Evolutionary conservation across 2,329 filamentous ascomycete genomes (phyloP).

Genomic region (Penicillium digitatum): DNA sequence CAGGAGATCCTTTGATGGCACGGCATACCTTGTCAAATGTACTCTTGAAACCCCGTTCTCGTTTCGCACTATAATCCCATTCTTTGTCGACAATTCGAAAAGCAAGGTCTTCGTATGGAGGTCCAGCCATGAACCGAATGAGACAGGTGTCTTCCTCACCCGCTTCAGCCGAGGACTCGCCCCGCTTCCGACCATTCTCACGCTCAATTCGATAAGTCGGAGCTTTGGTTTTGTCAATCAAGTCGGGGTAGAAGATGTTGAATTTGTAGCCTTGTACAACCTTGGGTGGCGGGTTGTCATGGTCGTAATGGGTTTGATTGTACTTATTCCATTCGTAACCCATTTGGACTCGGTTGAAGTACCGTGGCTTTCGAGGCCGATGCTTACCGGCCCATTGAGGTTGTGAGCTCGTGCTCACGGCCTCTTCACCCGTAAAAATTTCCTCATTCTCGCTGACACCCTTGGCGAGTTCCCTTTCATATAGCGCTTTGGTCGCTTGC

Average conservation of each 20-base stretch:
- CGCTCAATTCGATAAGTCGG: slow-evolving; percentile 95
- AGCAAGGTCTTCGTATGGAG: slow-evolving; percentile 93
- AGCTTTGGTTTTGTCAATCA: slow-evolving; percentile 90
- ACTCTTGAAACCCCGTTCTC: slow-evolving; percentile 89
- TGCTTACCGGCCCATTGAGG: slow-evolving; percentile 82
- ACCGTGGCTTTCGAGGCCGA: slow-evolving; percentile 83
- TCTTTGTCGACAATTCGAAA: slow-evolving; percentile 97
- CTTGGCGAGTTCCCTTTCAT: slow-evolving; percentile 86
- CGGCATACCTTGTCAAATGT: slow-evolving; percentile 88
- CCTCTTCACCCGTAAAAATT: slow-evolving; percentile 87
- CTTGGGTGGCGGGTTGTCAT: slow-evolving; percentile 95
- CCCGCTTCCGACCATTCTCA: slow-evolving; percentile 81
- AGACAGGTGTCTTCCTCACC: slow-evolving; percentile 96
- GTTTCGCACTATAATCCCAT: slow-evolving; percentile 97
- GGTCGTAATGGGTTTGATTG: slow-evolving; percentile 98
- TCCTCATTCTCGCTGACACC: slow-evolving; percentile 93
- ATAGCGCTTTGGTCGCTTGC: slow-evolving; percentile 79
- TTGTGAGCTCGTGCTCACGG: slow-evolving; percentile 60
- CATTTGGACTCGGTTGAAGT: slow-evolving; percentile 98
- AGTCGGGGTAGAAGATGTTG: slow-evolving; percentile 97
- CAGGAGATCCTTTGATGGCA: neutral
- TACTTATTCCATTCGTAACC: slow-evolving; percentile 99
- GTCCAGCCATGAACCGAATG: slow-evolving; percentile 90
- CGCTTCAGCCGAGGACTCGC: slow-evolving; percentile 87
- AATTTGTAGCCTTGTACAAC: slow-evolving; percentile 99